phyloP scores from a whole-genome alignment of 257 asterid genomes.

The Solanum pinnatisectum region DNA sequence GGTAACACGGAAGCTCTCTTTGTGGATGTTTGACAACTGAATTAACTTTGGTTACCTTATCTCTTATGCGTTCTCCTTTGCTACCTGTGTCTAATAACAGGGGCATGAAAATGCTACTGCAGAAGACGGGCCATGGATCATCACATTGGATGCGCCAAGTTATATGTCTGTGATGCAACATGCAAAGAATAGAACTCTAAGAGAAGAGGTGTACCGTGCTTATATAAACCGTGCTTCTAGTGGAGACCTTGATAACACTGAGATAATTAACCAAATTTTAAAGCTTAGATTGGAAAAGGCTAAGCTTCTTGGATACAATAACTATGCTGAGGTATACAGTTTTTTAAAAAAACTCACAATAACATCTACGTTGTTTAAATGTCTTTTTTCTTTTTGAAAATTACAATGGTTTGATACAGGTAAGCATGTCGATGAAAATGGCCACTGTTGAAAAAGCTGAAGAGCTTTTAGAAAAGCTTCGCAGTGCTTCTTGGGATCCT shows the following conservation, averaged over 20 bases:
- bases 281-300: slow-evolving; percentile 89
- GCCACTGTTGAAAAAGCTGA: slow-evolving; percentile 82
- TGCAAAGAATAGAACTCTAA: slow-evolving; percentile 70
- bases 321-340: slow-evolving; percentile 77
- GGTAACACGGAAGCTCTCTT: slow-evolving; percentile 23
- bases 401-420: slow-evolving; percentile 27
- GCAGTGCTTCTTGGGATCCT: slow-evolving; percentile 86
- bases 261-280: slow-evolving; percentile 72
- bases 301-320: slow-evolving; percentile 88
- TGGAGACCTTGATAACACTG: slow-evolving; percentile 83
- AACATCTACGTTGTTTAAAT: neutral
- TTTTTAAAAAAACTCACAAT: neutral
- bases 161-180: slow-evolving; percentile 83
- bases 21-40: neutral
- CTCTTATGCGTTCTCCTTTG: neutral
- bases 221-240: slow-evolving; percentile 82
- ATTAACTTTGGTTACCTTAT: neutral
- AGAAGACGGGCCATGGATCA: slow-evolving; percentile 89
- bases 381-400: neutral
- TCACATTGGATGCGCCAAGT: slow-evolving; percentile 94
- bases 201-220: slow-evolving; percentile 97
- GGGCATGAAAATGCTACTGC: slow-evolving; percentile 95
- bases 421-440: slow-evolving; percentile 96
- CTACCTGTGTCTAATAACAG: slow-evolving; percentile 27
- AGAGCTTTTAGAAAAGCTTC: slow-evolving; percentile 88